A percentile compares a stretch with the other conserved stretches of the same genome.
Conservation (phyloP, 352 stramenopile species). For the Globisporangium spiculum region DNA sequence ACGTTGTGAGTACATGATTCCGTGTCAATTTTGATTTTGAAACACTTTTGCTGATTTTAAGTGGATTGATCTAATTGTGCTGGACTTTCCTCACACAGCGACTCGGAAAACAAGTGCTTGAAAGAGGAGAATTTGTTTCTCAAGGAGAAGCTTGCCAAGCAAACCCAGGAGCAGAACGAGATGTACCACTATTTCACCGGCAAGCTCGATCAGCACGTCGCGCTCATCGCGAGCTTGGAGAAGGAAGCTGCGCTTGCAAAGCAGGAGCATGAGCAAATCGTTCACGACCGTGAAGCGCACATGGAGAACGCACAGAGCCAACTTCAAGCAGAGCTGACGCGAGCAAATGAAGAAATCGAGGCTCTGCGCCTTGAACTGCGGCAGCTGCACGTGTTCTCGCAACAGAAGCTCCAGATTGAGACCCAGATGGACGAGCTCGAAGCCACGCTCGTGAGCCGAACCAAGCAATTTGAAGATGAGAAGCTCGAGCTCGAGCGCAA, state of each 20-base stretch:
- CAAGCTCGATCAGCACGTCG: slow-evolving; percentile 78
- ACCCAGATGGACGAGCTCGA: slow-evolving; percentile 35
- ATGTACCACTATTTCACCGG: slow-evolving; percentile 88
- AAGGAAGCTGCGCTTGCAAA: slow-evolving; percentile 27
- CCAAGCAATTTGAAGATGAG: slow-evolving; percentile 27
- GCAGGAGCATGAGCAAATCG: slow-evolving; percentile 17
- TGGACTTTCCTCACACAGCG: slow-evolving; percentile 12
- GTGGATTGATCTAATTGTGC: not conserved
- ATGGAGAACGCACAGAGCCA: slow-evolving; percentile 16
- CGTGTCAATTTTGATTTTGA: not conserved
- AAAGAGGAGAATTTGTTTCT: slow-evolving; percentile 52
- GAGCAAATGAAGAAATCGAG: slow-evolving; percentile 21
- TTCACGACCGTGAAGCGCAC: slow-evolving; percentile 20
- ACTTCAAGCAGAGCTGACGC: slow-evolving; percentile 17
- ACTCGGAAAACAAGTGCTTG: slow-evolving; percentile 30
- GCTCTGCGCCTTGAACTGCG: slow-evolving; percentile 37
- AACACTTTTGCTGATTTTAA: not conserved
- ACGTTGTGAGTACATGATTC: slow-evolving; percentile 14
- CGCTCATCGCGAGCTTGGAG: slow-evolving; percentile 61
- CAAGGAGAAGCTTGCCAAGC: slow-evolving; percentile 36
- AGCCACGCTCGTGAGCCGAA: slow-evolving; percentile 24
- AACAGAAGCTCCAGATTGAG: slow-evolving; percentile 51
- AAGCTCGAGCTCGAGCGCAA: slow-evolving; percentile 52
- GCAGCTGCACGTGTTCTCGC: slow-evolving; percentile 49
- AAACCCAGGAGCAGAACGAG: slow-evolving; percentile 63